A percentile compares a stretch with the other conserved stretches of the same genome.
These are phyloP conservation scores for Colletotrichum caudatum DNA, from an alignment of 2,329 filamentous ascomycete species.

Conservation along the genomic window DNA sequence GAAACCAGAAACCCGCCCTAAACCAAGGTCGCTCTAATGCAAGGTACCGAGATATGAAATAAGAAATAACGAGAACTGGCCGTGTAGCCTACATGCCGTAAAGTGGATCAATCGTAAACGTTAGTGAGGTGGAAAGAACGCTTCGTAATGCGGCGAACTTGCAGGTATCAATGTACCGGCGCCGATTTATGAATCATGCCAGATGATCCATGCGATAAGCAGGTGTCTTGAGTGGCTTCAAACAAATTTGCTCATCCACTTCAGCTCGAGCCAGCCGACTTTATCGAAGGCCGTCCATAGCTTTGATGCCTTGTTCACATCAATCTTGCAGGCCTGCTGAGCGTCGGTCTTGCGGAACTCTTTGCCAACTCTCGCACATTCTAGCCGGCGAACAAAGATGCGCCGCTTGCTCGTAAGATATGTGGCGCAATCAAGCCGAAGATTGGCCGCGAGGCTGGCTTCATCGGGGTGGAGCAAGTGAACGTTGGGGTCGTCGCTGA, in stretches of 20 bases:
- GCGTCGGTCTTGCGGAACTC: constrained; percentile 96
- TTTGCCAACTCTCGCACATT: constrained; percentile 75
- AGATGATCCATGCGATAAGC: constrained; percentile 39
- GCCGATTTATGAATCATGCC: constrained; percentile 42
- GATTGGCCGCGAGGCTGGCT: constrained; percentile 77
- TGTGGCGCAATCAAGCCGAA: constrained; percentile 86
- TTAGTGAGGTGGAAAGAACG: background rate
- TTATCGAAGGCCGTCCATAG: constrained; percentile 90
- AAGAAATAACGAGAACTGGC: background rate
- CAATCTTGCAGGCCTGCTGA: constrained; percentile 97
- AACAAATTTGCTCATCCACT: constrained; percentile 56
- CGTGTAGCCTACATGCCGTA: constrained; percentile 3
- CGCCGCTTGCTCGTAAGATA: constrained; percentile 94
- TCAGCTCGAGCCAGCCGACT: constrained; percentile 81
- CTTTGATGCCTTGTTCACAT: constrained; percentile 97
- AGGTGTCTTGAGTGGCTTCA: constrained; percentile 42
- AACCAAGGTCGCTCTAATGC: constrained; percentile 38
- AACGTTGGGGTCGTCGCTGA: constrained; percentile 77
- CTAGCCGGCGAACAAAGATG: constrained; percentile 83
- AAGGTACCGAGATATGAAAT: constrained; percentile 8
- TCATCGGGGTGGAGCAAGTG: constrained; percentile 83
- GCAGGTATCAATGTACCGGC: background rate
- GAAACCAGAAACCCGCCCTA: constrained; percentile 10
- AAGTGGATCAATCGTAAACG: constrained; percentile 1
- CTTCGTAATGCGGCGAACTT: background rate